phyloP scores from a whole-genome alignment of 352 stramenopile genomes.

The Elongisporangium prolatum region DNA sequence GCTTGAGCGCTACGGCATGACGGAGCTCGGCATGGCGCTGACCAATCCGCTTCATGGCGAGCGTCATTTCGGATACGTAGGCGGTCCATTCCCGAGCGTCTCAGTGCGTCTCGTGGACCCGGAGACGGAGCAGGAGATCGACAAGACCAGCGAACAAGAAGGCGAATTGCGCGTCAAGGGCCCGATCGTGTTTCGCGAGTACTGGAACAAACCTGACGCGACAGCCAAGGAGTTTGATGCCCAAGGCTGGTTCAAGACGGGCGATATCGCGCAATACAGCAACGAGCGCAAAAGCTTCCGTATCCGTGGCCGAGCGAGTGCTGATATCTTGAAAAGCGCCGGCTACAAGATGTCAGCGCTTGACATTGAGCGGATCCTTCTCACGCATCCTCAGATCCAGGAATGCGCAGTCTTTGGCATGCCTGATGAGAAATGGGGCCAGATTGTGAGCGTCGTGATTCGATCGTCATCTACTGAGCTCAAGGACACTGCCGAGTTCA shows the following conservation, averaged over 20 bases:
- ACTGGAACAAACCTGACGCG: slow-evolving; percentile 80
- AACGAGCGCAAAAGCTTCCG: slow-evolving; percentile 69
- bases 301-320: slow-evolving; percentile 83
- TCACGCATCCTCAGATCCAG: slow-evolving; percentile 74
- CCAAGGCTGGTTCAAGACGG: slow-evolving; percentile 89
- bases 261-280: slow-evolving; percentile 85
- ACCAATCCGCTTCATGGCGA: slow-evolving; percentile 77
- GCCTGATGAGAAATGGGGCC: slow-evolving; percentile 78
- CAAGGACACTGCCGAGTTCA: slow-evolving; percentile 11
- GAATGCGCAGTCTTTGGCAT: slow-evolving; percentile 88
- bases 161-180: slow-evolving; percentile 86
- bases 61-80: slow-evolving; percentile 81
- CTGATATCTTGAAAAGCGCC: slow-evolving; percentile 91
- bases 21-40: slow-evolving; percentile 89
- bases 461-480: slow-evolving; percentile 15
- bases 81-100: slow-evolving; percentile 77
- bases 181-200: slow-evolving; percentile 83
- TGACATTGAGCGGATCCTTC: slow-evolving; percentile 83
- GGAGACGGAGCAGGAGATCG: slow-evolving; percentile 50
- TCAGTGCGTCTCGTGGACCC: slow-evolving; percentile 76
- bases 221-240: slow-evolving; percentile 83
- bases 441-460: slow-evolving; percentile 72
- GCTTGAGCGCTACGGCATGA: slow-evolving; percentile 92
- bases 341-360: slow-evolving; percentile 92
- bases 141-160: slow-evolving; percentile 29